Percentiles rank a stretch among this genome's conserved stretches.
Conservation (phyloP, 2,329 filamentous ascomycete species). For the Myriosclerotinia curreyana region DNA sequence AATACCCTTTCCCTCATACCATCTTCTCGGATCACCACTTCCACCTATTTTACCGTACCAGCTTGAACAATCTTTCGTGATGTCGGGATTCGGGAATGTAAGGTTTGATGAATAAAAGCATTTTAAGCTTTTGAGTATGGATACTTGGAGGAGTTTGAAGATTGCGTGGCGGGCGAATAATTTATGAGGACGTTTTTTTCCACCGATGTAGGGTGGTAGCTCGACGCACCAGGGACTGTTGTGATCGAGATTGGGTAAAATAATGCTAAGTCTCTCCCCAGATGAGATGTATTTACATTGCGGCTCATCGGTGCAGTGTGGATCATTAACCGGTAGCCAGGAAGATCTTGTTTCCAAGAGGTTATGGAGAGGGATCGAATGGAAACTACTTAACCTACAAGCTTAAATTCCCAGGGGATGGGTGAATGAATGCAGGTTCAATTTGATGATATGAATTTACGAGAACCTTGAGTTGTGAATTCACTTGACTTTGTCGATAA, state of each 20-base stretch:
- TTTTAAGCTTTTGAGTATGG: conserved; percentile 6
- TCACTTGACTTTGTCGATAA: too few relatives aligned
- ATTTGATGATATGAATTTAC: too few relatives aligned
- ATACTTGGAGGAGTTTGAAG: background rate
- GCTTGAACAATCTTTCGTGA: background rate
- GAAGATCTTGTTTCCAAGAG: background rate
- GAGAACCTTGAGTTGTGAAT: too few relatives aligned
- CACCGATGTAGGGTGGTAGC: background rate
- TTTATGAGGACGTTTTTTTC: background rate
- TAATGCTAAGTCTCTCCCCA: background rate
- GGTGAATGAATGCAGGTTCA: too few relatives aligned
- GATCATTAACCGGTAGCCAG: background rate
- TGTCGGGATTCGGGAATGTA: background rate
- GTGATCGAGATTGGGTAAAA: background rate
- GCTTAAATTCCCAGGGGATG: too few relatives aligned
- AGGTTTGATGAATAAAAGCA: conserved; percentile 6
- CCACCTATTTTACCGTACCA: background rate
- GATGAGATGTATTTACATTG: background rate
- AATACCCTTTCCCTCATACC: background rate
- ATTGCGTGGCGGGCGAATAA: background rate
- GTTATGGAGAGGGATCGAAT: background rate
- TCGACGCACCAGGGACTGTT: background rate
- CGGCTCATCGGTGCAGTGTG: background rate
- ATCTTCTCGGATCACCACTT: conserved; percentile 1
- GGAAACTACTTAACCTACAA: too few relatives aligned